These are phyloP conservation scores for Populus deltoides DNA, from an alignment of 345 rosid genomes.

Conservation along the genomic window DNA sequence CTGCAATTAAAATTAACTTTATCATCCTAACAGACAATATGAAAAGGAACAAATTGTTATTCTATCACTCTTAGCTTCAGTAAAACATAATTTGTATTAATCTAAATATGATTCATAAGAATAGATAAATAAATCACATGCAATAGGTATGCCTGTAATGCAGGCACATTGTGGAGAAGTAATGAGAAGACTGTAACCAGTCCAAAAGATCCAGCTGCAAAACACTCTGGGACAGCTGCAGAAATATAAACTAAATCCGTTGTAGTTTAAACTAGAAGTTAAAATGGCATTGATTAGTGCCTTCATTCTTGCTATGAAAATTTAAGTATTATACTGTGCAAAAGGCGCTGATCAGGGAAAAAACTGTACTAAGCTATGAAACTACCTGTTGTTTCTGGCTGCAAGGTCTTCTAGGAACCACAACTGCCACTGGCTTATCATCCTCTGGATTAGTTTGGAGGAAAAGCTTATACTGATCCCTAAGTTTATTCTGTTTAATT, in stretches of 20 bases:
- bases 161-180: constrained; percentile 89
- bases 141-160: constrained; percentile 77
- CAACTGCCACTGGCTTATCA: constrained; percentile 93
- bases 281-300: neutral
- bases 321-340: neutral
- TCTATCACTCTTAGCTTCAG: neutral
- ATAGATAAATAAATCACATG: constrained; percentile 35
- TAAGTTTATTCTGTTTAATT: constrained; percentile 64
- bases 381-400: constrained; percentile 75
- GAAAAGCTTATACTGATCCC: constrained; percentile 78
- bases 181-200: constrained; percentile 70
- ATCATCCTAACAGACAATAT: constrained; percentile 1
- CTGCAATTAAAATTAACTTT: neutral
- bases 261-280: neutral
- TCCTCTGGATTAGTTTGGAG: constrained; percentile 88
- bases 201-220: constrained; percentile 95
- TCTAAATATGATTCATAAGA: neutral
- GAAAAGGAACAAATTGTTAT: neutral
- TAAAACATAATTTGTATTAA: neutral
- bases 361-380: neutral
- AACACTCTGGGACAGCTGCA: constrained; percentile 96
- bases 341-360: neutral
- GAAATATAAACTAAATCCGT: constrained; percentile 4
- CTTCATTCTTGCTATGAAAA: constrained; percentile 1
- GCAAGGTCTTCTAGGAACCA: constrained; percentile 78